These are phyloP conservation scores for Penicillium expansum DNA, from an alignment of 2,329 filamentous ascomycete genomes.

Conservation along the genomic window DNA sequence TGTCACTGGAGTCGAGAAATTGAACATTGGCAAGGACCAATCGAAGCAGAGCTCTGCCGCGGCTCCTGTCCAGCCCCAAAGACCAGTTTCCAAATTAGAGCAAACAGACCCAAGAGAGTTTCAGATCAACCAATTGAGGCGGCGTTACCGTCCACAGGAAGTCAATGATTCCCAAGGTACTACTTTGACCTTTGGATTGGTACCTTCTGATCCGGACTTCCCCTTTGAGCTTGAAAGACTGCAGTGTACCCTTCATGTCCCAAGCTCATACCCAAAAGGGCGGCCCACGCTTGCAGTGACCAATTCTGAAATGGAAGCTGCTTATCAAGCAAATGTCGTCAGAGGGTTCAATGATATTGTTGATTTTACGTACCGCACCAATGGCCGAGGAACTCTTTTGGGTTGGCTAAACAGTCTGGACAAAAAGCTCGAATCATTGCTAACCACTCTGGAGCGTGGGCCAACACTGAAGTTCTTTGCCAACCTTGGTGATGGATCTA, in stretches of 20 bases:
- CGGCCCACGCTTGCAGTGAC: conserved; percentile 60
- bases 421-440: conserved; percentile 65
- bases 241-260: conserved; percentile 66
- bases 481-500: conserved; percentile 48
- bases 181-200: conserved; percentile 62
- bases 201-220: conserved; percentile 78
- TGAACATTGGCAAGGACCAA: conserved; percentile 22
- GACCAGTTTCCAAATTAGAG: conserved; percentile 65
- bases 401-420: conserved; percentile 68
- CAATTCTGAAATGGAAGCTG: conserved; percentile 68
- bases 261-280: conserved; percentile 58
- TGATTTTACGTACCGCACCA: conserved; percentile 49
- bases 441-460: conserved; percentile 67
- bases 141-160: conserved; percentile 59
- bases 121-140: conserved; percentile 69
- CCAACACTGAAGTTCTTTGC: conserved; percentile 69
- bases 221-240: conserved; percentile 71
- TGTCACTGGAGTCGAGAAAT: conserved; percentile 18
- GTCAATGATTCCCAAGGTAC: conserved; percentile 50
- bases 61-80: conserved; percentile 47
- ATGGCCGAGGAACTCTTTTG: conserved; percentile 55
- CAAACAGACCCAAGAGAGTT: conserved; percentile 67
- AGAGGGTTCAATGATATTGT: conserved; percentile 67
- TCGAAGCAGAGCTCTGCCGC: conserved; percentile 42
- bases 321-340: conserved; percentile 74